Base-by-base conservation (phyloP, 176 grass and related monocot species). In the Lolium perenne region DNA sequence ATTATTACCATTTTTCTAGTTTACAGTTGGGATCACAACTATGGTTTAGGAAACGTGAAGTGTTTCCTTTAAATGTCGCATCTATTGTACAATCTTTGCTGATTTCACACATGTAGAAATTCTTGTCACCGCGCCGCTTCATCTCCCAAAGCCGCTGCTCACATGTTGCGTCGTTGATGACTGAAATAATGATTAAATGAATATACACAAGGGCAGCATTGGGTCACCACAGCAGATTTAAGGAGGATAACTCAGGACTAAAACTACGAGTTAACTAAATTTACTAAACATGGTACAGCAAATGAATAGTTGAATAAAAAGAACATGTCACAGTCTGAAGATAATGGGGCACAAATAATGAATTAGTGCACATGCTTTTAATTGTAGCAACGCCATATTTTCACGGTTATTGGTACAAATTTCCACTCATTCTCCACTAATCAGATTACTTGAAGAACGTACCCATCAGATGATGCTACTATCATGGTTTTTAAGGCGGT, bases 51-150 rank as follows among this genome's bases (percentile, higher is more conserved):
- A 98, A 98, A 76, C 97, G 91, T 83, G 97, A 98, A 35, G 76
- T 81, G 56, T 98, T 98, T 88, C 96, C 96, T 92, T 98, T 98
- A 86, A 95, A 98, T 68, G 96, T 98, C 20, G 96, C 93, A 64
- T 98, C 96, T 83, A 98, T 98, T 79, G 93, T 98, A 78, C 95
- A 98, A 56, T 98, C 93, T 87, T 98, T 98, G 84, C 90, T 88
- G 80, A 98, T 92, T 86, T 98, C 93, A 35, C 96, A 98, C 96
- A 98, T 95, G 86, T 98, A 98, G 86, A 98, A 95, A 72, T 98
- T 95, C 59, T 83, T 86, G 66, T 98, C 97, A 5, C 94, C 92
- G 13, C 88, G 84, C 22, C 63, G 48, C 83, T 92, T 98, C 79
- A 98, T 94, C 50, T 98, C 97, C 93, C 94, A 95, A 49, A 98